Conservation (phyloP, 805 yeast species). For the Yueomyces sinensis region DNA sequence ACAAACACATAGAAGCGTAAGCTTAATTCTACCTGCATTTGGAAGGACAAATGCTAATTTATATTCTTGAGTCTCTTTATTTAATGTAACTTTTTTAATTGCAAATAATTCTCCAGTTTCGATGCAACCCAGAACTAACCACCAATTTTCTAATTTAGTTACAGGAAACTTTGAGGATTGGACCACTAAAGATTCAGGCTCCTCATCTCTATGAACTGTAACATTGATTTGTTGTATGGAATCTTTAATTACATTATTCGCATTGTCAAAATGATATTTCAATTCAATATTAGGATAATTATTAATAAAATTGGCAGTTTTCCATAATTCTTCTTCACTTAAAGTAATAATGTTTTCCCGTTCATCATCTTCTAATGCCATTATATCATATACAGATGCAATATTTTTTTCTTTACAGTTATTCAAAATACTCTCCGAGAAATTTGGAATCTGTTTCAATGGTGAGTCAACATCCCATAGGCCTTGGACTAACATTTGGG, state of each 20-base stretch:
- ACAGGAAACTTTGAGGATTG: constrained; percentile 47
- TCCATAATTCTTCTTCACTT: constrained; percentile 35
- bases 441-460: constrained; percentile 68
- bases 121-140: constrained; percentile 73
- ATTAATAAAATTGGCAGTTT: constrained; percentile 81
- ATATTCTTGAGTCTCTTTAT: constrained; percentile 38
- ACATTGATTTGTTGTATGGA: constrained; percentile 32
- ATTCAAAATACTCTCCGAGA: constrained; percentile 33
- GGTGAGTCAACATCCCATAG: constrained; percentile 73
- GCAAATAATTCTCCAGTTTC: constrained; percentile 51
- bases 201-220: constrained; percentile 60
- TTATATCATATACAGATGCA: constrained; percentile 67
- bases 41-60: constrained; percentile 46
- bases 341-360: constrained; percentile 49
- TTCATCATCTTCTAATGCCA: constrained; percentile 60
- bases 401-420: constrained; percentile 45
- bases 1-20: constrained; percentile 77
- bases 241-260: constrained; percentile 23
- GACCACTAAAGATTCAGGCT: constrained; percentile 51
- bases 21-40: constrained; percentile 42
- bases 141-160: constrained; percentile 52
- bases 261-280: constrained; percentile 35
- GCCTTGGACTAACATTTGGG: constrained; percentile 82
- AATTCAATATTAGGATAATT: constrained; percentile 78
- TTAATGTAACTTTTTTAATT: constrained; percentile 48